Evolutionary conservation across 129 eudicot genomes (phyloP), one percentile per base, ranked within the genome.

Genomic region (Tanacetum coccineum): DNA sequence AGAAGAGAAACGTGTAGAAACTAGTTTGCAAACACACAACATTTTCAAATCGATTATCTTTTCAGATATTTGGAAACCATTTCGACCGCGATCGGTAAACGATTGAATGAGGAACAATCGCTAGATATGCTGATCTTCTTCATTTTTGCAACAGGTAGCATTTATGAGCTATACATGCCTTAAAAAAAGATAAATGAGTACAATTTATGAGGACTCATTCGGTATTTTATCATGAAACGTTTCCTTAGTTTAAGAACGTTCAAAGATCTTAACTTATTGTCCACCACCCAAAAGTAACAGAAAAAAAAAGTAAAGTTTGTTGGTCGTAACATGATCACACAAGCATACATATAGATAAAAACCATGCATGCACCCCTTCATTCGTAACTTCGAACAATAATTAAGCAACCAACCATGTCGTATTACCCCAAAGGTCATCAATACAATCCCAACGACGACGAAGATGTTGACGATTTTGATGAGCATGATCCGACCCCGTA

Each of bases 401-500:
- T n/a, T n/a, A n/a, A n/a, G 1, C 44, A 59, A 75, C 28, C 49
- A 68, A 3, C 18, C 54, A 91, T 87, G 94, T 85, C 96, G 55
- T 91, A 91, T 75, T 91, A 72, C 49, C 80, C 94, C 0, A 82
- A 78, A 79, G 96, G 96, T 77, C 88, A 82, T 80, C 76, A 32
- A 8, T 11, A 14, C 66, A 63, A 55, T 44, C 62, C 81, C 67
- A 80, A 51, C 36, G 80, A 60, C 0, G 82, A 64, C 49, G 89
- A 81, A 80, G 89, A 75, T 25, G 86, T 78, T 17, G 84, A 87
- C 40, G 96, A 87, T 68, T 91, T 85, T 67, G 81, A 81, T 66
- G 94, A 85, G 78, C 85, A 66, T 55, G 96, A 91, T 78, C 78
- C 94, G 7, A 83, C 96, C 64, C 96, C 98, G 3, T 92, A 92